A percentile compares a stretch with the other conserved stretches of the same genome.
These are phyloP conservation scores for Penicillium aurantiogriseum DNA, from an alignment of 2,329 filamentous ascomycete species.

Conservation along the genomic window DNA sequence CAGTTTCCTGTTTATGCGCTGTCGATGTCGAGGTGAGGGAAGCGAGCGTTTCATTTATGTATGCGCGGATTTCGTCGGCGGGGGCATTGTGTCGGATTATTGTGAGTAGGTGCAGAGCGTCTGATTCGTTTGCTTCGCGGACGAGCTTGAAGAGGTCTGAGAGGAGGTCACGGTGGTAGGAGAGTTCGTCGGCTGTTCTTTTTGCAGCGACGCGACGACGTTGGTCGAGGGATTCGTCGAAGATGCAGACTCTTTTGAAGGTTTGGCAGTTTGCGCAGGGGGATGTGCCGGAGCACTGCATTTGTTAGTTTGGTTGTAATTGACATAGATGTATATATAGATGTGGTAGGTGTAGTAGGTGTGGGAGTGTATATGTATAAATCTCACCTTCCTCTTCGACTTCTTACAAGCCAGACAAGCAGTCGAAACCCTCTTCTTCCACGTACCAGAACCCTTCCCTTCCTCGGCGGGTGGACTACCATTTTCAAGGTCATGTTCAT, in stretches of 20 bases:
- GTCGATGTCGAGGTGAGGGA: background rate
- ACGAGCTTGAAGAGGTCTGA: constrained; percentile 39
- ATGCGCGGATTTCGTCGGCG: constrained; percentile 37
- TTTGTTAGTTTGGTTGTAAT: background rate
- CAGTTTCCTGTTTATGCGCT: constrained; percentile 19
- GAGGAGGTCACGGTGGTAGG: constrained; percentile 40
- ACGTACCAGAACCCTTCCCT: constrained; percentile 11
- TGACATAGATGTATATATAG: background rate
- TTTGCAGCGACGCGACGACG: constrained; percentile 42
- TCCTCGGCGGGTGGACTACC: constrained; percentile 11
- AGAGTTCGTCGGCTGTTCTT: constrained; percentile 41
- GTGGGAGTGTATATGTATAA: background rate
- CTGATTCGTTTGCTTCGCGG: constrained; percentile 32
- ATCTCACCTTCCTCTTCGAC: constrained; percentile 39
- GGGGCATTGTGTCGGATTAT: constrained; percentile 38
- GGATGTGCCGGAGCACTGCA: constrained; percentile 38
- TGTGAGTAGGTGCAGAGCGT: constrained; percentile 31
- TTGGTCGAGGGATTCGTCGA: constrained; percentile 62
- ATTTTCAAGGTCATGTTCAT: constrained; percentile 5
- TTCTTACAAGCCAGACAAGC: constrained; percentile 43
- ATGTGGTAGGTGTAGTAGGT: background rate
- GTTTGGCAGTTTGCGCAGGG: constrained; percentile 42
- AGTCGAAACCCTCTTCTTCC: constrained; percentile 42
- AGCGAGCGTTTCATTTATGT: constrained; percentile 32
- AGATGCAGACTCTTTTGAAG: constrained; percentile 45